Conservation (phyloP, 495 filamentous ascomycete genomes). For the Apiosordaria backusii region DNA sequence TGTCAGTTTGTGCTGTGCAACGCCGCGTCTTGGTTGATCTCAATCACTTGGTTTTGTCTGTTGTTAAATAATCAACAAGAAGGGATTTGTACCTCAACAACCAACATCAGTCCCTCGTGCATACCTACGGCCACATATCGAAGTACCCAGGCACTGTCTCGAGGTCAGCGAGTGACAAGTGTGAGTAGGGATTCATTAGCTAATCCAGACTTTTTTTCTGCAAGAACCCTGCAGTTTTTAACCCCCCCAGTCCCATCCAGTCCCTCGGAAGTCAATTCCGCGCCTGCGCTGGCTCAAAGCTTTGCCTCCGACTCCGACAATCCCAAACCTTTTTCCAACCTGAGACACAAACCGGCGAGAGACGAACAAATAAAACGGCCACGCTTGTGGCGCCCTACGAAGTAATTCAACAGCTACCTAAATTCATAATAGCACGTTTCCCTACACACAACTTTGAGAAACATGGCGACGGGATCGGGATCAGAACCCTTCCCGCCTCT, state of each 20-base stretch:
- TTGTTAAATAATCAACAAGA: neutral
- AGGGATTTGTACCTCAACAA: neutral
- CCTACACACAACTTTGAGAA: too few species aligned
- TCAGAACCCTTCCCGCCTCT: slow-evolving; percentile 48
- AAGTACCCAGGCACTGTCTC: neutral
- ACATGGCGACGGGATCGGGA: slow-evolving; percentile 16
- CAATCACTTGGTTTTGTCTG: neutral
- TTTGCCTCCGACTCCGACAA: neutral
- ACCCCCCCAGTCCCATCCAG: neutral
- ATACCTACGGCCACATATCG: neutral
- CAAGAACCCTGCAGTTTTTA: neutral
- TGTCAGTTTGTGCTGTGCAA: neutral
- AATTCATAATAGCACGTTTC: neutral
- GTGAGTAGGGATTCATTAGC: neutral
- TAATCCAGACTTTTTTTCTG: neutral
- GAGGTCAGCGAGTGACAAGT: neutral
- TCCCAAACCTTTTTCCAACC: neutral
- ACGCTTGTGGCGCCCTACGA: neutral
- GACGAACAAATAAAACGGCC: neutral
- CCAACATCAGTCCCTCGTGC: too few species aligned
- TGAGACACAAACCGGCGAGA: neutral
- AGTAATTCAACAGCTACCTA: neutral
- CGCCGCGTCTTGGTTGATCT: neutral
- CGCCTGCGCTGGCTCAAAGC: neutral
- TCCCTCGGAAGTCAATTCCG: neutral